These are phyloP conservation scores for Rhodosporidiobolus odoratus DNA, from an alignment of 768 basidiomycete species.

Conservation along the genomic window DNA sequence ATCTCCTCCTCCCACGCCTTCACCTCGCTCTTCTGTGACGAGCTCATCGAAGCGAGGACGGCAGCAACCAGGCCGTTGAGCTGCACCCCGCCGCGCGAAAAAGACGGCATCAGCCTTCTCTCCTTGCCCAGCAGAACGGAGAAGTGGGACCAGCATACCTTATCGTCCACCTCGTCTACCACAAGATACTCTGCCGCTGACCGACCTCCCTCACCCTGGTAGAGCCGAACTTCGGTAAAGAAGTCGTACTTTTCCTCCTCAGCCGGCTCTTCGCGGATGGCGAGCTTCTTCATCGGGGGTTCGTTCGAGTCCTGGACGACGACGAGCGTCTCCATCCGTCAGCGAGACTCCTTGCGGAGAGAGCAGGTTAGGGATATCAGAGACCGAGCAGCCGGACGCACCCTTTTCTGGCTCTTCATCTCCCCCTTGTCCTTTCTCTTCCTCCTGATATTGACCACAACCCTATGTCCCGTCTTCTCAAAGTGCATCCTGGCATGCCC, in stretches of 20 bases:
- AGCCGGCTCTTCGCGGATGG: conserved; percentile 64
- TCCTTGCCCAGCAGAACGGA: not conserved
- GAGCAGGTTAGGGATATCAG: not conserved
- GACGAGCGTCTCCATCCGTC: not conserved
- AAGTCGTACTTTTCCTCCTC: conserved; percentile 78
- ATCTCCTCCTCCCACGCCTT: conserved; percentile 99
- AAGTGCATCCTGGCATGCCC: conserved; percentile 72
- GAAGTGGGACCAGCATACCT: conserved; percentile 16
- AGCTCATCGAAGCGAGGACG: conserved; percentile 75
- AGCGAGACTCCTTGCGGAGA: not conserved
- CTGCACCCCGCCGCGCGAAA: conserved; percentile 32
- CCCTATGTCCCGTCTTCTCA: conserved; percentile 64
- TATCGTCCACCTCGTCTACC: conserved; percentile 14
- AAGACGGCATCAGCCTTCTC: not conserved
- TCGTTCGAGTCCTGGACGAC: conserved; percentile 61
- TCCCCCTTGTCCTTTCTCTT: conserved; percentile 56
- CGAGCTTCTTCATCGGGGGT: conserved; percentile 81
- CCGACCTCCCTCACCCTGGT: conserved; percentile 53
- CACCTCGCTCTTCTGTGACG: conserved; percentile 86
- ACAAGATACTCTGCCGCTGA: not conserved
- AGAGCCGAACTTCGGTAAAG: conserved; percentile 64
- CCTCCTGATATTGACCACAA: conserved; percentile 76
- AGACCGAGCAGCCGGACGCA: conserved; percentile 50
- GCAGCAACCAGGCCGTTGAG: conserved; percentile 55
- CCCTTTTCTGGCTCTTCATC: conserved; percentile 52